Evolutionary conservation across 2,329 filamentous ascomycete species (phyloP).

Genomic region (Cladosporium austrohemisphaericum): DNA sequence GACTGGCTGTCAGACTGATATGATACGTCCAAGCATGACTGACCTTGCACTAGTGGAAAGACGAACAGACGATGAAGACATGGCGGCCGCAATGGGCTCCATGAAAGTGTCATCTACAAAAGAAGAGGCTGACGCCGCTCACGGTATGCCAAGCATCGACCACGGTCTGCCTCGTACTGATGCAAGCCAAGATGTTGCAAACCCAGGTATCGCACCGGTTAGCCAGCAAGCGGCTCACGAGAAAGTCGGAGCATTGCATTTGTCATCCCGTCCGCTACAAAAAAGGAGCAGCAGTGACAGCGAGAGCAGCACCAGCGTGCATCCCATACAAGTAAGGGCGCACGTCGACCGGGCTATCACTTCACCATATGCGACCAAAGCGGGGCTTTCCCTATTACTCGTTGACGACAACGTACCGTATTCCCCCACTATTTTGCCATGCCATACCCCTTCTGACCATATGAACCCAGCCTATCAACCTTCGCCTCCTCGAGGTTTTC

Average conservation of each 20-base stretch:
- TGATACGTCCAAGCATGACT: background rate
- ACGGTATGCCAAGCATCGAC: too few species aligned
- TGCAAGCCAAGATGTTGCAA: too few species aligned
- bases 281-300: background rate
- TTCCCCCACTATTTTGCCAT: background rate
- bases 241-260: too few species aligned
- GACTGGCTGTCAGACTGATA: background rate
- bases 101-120: too few species aligned
- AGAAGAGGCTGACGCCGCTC: too few species aligned
- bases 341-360: background rate
- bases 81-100: too few species aligned
- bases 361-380: background rate
- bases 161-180: too few species aligned
- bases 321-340: background rate
- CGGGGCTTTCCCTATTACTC: conserved; percentile 26
- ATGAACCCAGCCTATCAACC: conserved; percentile 27
- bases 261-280: too few species aligned
- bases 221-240: too few species aligned
- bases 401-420: conserved; percentile 34
- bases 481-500: conserved; percentile 31
- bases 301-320: background rate
- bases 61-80: too few species aligned
- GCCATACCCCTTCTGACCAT: background rate
- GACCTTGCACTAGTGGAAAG: background rate
- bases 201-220: too few species aligned